Evolutionary conservation across 2,329 filamentous ascomycete genomes (phyloP).

Genomic region (Alternaria ventricosa): DNA sequence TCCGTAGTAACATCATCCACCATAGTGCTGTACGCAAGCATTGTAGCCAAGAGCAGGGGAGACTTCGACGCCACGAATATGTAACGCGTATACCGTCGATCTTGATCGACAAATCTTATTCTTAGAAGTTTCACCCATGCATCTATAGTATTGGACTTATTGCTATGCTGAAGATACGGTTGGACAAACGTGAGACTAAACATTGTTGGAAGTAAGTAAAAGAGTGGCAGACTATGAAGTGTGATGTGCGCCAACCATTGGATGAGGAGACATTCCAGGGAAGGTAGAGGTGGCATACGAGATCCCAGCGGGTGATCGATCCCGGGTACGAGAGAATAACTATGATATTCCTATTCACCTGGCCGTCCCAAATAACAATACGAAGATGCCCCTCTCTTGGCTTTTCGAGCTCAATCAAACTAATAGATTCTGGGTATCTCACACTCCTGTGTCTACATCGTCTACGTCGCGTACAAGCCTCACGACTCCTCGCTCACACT

Average conservation of each 20-base stretch:
- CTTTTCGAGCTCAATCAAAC: background rate
- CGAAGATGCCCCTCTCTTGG: background rate
- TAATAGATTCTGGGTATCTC: background rate
- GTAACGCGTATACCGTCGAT: background rate
- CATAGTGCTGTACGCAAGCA: background rate
- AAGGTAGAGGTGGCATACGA: background rate
- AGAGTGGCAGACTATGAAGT: background rate
- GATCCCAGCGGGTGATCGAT: background rate
- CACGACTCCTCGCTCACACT: constrained; percentile 34
- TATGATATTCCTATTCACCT: background rate
- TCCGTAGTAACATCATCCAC: background rate
- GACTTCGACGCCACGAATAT: background rate
- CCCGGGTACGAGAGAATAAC: background rate
- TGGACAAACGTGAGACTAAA: background rate
- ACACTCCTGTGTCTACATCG: background rate
- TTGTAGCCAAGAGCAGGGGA: background rate
- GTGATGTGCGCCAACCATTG: background rate
- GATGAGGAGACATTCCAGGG: background rate
- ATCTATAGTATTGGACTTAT: background rate
- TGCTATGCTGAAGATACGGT: background rate
- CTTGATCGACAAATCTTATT: background rate
- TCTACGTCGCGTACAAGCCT: background rate
- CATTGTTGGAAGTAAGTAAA: background rate
- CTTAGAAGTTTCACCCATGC: background rate
- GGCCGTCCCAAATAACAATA: background rate